Percentiles rank a stretch among this genome's conserved stretches.
Conservation (phyloP, 345 rosid genomes). For the Limnanthes douglasii region DNA sequence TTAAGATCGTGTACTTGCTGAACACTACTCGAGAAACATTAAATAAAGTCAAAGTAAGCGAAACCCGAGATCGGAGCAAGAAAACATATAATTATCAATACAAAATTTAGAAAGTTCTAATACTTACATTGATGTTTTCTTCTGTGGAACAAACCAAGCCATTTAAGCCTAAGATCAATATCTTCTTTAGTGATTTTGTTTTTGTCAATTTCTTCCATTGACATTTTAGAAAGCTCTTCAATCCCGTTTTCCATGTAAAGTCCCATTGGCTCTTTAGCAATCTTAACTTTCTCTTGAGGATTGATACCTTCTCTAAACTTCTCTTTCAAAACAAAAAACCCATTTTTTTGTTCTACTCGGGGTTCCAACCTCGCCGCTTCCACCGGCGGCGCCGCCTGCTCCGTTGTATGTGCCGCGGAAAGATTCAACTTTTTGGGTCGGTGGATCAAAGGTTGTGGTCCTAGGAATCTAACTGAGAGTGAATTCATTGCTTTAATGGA, state of each 20-base stretch:
- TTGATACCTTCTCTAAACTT: slow-evolving; percentile 72
- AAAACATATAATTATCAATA: too few relatives aligned
- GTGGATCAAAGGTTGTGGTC: slow-evolving; percentile 16
- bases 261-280: slow-evolving; percentile 79
- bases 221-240: slow-evolving; percentile 50
- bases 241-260: slow-evolving; percentile 67
- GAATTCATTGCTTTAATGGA: too few relatives aligned
- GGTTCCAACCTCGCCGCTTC: slow-evolving; percentile 66
- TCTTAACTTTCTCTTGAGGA: slow-evolving; percentile 81
- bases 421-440: slow-evolving; percentile 28
- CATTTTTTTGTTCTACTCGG: slow-evolving; percentile 62
- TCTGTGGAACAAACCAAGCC: slow-evolving; percentile 96
- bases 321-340: slow-evolving; percentile 73
- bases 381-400: slow-evolving; percentile 13
- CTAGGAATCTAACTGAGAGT: slow-evolving; percentile 30
- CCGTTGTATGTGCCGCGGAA: slow-evolving; percentile 17
- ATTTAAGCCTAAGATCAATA: slow-evolving; percentile 82
- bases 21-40: too few relatives aligned
- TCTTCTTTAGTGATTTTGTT: slow-evolving; percentile 53
- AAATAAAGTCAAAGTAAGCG: too few relatives aligned
- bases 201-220: slow-evolving; percentile 66
- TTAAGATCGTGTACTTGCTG: too few relatives aligned
- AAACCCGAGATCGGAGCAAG: too few relatives aligned
- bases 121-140: slow-evolving; percentile 77
- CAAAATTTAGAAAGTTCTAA: too few relatives aligned